Conservation (phyloP, 805 yeast genomes). For the Peterozyma xylosa region DNA sequence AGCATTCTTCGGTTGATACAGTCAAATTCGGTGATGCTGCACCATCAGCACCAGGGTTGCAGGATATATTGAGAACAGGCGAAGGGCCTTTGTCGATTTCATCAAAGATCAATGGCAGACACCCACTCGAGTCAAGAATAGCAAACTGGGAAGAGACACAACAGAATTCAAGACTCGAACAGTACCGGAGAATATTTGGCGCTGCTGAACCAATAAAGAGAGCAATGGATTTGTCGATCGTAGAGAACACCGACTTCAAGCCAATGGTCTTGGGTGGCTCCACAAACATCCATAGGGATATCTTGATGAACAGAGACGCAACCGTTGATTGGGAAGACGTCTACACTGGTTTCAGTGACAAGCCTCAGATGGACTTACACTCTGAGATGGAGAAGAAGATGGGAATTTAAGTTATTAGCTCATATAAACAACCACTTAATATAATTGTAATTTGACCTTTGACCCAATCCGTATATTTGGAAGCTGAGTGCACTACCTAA, state of each 20-base stretch:
- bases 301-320: slow-evolving; percentile 70
- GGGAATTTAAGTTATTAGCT: slow-evolving; percentile 30
- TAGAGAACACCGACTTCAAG: slow-evolving; percentile 59
- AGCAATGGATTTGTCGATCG: slow-evolving; percentile 78
- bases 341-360: slow-evolving; percentile 41
- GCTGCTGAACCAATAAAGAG: slow-evolving; percentile 91
- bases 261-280: slow-evolving; percentile 59
- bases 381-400: slow-evolving; percentile 61
- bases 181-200: slow-evolving; percentile 78
- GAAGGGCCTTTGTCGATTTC: slow-evolving; percentile 57
- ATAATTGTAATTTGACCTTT: no score
- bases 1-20: slow-evolving; percentile 40
- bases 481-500: no score
- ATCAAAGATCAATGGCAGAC: slow-evolving; percentile 65
- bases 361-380: slow-evolving; percentile 50
- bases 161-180: slow-evolving; percentile 61
- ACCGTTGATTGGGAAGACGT: slow-evolving; percentile 92
- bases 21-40: slow-evolving; percentile 48
- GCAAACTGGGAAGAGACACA: slow-evolving; percentile 77
- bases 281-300: slow-evolving; percentile 62
- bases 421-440: no score
- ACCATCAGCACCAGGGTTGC: slow-evolving; percentile 61
- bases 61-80: slow-evolving; percentile 58
- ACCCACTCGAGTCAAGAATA: slow-evolving; percentile 78
- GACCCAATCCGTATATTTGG: no score